Evolutionary conservation across 2,329 filamentous ascomycete genomes (phyloP), one percentile per base, ranked within the genome.

Genomic region (Clarireedia sp.): DNA sequence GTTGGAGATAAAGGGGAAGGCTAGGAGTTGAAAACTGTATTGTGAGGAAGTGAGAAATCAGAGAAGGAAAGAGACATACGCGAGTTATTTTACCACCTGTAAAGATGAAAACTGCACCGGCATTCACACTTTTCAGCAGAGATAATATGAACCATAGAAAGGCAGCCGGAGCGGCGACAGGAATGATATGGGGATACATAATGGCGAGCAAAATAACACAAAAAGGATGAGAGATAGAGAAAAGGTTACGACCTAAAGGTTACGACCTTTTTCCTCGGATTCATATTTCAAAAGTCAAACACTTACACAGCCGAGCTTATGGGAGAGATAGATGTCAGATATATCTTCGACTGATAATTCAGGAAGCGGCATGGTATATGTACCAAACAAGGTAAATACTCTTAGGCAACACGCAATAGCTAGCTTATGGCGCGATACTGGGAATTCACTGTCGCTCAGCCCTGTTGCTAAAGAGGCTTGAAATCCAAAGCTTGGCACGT

Each of bases 11-110:
- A 19, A 41, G 5, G 14, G 38, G 38, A 14, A 41, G 38, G 17
- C 6, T n/a, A 5, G 38, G n/a, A 44, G 3, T 9, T 9, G 29
- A 12, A 4, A 14, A 12, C 12, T 33, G 9, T 9, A 10, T 4
- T 33, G 9, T 10, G 19, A 48, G 6, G 43, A 21, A 16, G 7
- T 29, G 9, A n/a, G n/a, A n/a, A n/a, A n/a, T n/a, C n/a, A n/a
- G 26, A 21, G 16, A 21, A 21, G 38, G 16, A n/a, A 8, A 19
- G 19, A 6, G 14, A 45, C 4, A 7, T 48, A 53, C 29, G 10
- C 43, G 51, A 16, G 29, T 53, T n/a, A 53, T 48, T 19, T 53
- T 53, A 1, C 51, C 51, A 12, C 40, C 41, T 1, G 43, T 47
- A 21, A 40, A 53, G 29, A 53, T 38, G 12, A 53, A 53, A 19